Conservation (phyloP, 768 basidiomycete genomes). For the Boletus rufocinnamomeus region DNA sequence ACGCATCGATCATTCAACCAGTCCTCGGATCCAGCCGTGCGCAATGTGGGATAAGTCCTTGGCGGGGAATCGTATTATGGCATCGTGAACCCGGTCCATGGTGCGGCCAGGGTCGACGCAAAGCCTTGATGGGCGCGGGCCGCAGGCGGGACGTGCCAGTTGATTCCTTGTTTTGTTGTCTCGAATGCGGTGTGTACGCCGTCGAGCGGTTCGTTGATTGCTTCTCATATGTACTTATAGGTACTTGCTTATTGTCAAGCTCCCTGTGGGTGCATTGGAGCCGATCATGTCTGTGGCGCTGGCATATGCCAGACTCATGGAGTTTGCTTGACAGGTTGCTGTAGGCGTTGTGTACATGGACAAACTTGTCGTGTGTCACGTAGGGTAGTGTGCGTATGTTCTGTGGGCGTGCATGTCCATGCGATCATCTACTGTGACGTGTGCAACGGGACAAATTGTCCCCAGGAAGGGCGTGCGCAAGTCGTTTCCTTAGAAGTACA, state of each 20-base stretch:
- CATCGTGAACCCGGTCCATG: not conserved
- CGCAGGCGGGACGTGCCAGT: not conserved
- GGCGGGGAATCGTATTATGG: not conserved
- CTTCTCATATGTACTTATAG: not conserved
- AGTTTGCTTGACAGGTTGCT: not conserved
- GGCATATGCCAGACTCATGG: not conserved
- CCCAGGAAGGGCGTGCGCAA: not conserved
- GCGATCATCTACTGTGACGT: not conserved
- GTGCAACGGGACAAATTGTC: not conserved
- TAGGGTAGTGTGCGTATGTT: not conserved
- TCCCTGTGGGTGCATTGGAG: not conserved
- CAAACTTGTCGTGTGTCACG: not conserved
- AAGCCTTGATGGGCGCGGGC: not conserved
- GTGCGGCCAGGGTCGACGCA: not conserved
- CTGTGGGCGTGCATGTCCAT: not conserved
- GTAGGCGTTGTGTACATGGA: not conserved
- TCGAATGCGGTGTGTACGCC: not conserved
- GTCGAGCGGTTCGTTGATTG: not conserved
- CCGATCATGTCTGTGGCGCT: slow-evolving; percentile 1
- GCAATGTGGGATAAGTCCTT: not conserved
- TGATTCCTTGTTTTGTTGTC: not conserved
- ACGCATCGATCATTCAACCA: not conserved
- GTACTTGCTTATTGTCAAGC: not conserved
- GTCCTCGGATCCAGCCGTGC: not conserved
- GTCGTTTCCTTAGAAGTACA: too few species aligned